A percentile compares a stretch with the other conserved stretches of the same genome.
Conservation (phyloP, 495 filamentous ascomycete species). For the Hypomontagnella monticulosa region DNA sequence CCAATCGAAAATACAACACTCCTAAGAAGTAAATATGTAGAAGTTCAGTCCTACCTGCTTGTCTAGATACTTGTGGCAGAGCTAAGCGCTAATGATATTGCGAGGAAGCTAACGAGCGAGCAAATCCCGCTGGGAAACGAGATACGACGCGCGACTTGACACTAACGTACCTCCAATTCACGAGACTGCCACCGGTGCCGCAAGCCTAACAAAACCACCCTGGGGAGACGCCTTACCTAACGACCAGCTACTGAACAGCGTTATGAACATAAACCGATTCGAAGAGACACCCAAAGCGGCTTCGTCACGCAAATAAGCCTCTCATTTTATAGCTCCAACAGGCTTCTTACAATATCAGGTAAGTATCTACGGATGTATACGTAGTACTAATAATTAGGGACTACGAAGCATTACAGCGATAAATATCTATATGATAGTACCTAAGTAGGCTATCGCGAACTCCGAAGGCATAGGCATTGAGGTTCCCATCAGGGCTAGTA, state of each 20-base stretch:
- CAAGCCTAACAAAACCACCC: constrained; percentile 2
- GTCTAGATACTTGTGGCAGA: constrained; percentile 8
- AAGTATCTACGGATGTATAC: too few species aligned
- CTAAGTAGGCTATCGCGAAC: too few species aligned
- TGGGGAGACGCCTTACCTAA: neutral
- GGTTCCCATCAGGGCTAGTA: neutral
- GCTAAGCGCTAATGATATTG: constrained; percentile 5
- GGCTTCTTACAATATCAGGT: too few species aligned
- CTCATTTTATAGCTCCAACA: too few species aligned
- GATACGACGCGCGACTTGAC: constrained; percentile 16
- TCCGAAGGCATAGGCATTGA: too few species aligned
- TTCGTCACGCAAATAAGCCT: too few species aligned
- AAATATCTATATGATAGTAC: too few species aligned
- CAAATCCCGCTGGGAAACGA: neutral
- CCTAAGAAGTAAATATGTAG: constrained; percentile 16
- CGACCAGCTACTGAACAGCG: too few species aligned
- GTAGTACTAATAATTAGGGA: too few species aligned
- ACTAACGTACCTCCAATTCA: constrained; percentile 16
- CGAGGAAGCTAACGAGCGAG: constrained; percentile 10
- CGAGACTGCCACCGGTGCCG: constrained; percentile 1
- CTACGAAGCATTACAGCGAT: too few species aligned
- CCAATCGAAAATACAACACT: constrained; percentile 19
- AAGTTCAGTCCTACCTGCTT: constrained; percentile 12
- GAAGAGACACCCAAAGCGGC: too few species aligned
- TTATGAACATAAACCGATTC: too few species aligned